Conservation (phyloP, 768 basidiomycete genomes). For the Atractiella rhizophila region DNA sequence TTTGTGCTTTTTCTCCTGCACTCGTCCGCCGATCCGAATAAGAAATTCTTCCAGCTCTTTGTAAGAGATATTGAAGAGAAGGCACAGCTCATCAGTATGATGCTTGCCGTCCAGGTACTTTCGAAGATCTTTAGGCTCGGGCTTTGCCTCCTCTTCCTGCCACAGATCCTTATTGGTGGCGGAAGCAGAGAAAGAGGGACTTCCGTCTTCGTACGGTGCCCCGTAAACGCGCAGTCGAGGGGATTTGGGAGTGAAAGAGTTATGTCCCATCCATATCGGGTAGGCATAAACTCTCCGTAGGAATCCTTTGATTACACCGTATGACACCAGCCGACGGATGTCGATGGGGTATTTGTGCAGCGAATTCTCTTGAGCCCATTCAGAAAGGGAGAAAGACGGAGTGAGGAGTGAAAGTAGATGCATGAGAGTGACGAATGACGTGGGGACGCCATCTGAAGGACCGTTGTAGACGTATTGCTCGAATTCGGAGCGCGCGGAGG, state of each 20-base stretch:
- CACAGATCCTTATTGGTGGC: neutral
- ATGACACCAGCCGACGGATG: slow-evolving; percentile 76
- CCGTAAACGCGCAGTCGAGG: neutral
- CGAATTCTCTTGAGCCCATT: slow-evolving; percentile 62
- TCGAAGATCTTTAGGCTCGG: neutral
- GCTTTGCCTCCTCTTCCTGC: neutral
- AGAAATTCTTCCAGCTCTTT: neutral
- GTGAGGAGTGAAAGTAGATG: slow-evolving; percentile 64
- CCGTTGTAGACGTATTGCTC: slow-evolving; percentile 47
- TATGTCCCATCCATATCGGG: slow-evolving; percentile 35
- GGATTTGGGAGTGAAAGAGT: slow-evolving; percentile 2
- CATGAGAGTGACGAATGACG: slow-evolving; percentile 55
- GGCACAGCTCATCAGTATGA: slow-evolving; percentile 71
- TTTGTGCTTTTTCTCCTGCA: no score
- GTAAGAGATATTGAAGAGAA: slow-evolving; percentile 17
- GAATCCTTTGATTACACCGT: slow-evolving; percentile 97
- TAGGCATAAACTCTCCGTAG: slow-evolving; percentile 79
- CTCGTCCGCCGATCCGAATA: no score
- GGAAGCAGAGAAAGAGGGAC: slow-evolving; percentile 4
- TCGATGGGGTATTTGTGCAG: slow-evolving; percentile 56
- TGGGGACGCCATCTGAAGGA: neutral
- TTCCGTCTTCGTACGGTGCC: neutral
- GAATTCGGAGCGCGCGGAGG: slow-evolving; percentile 67
- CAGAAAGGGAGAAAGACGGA: slow-evolving; percentile 53
- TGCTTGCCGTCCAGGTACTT: slow-evolving; percentile 52